These are phyloP conservation scores for Neodidymelliopsis sp. DNA, from an alignment of 2,329 filamentous ascomycete genomes.

Conservation along the genomic window DNA sequence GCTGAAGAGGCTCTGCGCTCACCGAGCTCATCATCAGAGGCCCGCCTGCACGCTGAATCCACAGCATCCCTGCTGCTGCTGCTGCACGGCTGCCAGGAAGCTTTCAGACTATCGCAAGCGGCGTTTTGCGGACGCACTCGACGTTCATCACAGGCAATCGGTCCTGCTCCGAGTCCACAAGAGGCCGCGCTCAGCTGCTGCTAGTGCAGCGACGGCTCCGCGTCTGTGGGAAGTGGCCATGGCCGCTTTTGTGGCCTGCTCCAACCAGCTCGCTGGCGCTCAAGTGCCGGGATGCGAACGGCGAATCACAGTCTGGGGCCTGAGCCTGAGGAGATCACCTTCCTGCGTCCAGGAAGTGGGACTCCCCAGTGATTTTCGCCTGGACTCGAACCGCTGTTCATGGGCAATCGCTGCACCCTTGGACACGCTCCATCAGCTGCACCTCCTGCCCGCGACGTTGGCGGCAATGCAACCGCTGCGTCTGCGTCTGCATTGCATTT, in stretches of 20 bases:
- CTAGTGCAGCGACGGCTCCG: slow-evolving; percentile 17
- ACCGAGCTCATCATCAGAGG: slow-evolving; percentile 12
- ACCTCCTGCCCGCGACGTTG: slow-evolving; percentile 2
- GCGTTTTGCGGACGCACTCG: slow-evolving; percentile 19
- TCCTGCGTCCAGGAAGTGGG: slow-evolving; percentile 16
- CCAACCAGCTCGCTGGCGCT: slow-evolving; percentile 16
- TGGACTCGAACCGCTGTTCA: slow-evolving; percentile 18
- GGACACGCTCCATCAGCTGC: slow-evolving; percentile 6
- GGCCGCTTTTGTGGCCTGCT: slow-evolving; percentile 19
- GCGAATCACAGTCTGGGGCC: slow-evolving; percentile 19
- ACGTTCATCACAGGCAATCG: slow-evolving; percentile 26
- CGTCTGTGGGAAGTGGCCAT: slow-evolving; percentile 18
- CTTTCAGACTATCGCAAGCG: slow-evolving; percentile 21
- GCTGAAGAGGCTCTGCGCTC: slow-evolving; percentile 18
- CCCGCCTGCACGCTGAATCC: slow-evolving; percentile 24
- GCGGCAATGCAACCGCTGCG: neutral
- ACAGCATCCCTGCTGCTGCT: slow-evolving; percentile 15
- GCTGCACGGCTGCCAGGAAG: slow-evolving; percentile 14
- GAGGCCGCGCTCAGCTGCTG: slow-evolving; percentile 12
- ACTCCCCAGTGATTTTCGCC: slow-evolving; percentile 13
- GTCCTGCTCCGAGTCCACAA: slow-evolving; percentile 29
- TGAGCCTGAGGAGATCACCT: slow-evolving; percentile 15
- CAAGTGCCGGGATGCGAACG: slow-evolving; percentile 18
- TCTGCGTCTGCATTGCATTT: too few relatives aligned
- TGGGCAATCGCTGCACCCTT: slow-evolving; percentile 11